Base-by-base conservation (phyloP, 1,139 yeast genomes). In the Scheffersomyces cryptocercus region DNA sequence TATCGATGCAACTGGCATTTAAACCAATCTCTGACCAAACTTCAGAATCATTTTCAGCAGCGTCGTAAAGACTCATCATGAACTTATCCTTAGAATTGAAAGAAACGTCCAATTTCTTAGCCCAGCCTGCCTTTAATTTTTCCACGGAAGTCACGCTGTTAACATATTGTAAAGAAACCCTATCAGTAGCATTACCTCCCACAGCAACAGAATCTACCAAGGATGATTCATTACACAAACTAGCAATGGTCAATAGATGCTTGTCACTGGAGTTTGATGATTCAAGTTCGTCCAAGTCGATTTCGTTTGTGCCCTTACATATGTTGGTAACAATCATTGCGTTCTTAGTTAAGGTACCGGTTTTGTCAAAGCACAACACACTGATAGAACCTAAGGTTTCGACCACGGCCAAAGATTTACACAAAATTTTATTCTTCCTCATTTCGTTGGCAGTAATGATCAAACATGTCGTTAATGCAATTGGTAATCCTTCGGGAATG, bases 101-200 rank as follows among this genome's bases (percentile, higher is more conserved):
- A 1, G 75, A 61, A 13, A 75, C 55, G 42, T 71, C 74, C 26
- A 62, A 56, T 11, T 53, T 51, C 40, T 59, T 56, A n/a, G 29
- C 37, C 68, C 68, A 65, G 16, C 42, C 44, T 36, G 43, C 29
- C 28, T 40, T 39, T 39, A 54, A 33, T 28, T 43, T 31, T 14
- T 43, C 45, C 5, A 43, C 54, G 39, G 41, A 53, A 12, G 53
- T 48, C 26, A 55, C 42, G 11, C 53, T 50, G 36, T 64, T 67
- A 11, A 71, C 69, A 53, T 68, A 74, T 38, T 68, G 59, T 42
- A 68, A 58, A 15, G 73, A 58, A 4, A 81, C 79, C 40, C 67
- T 66, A 50, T 77, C 82, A 2, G 82, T 77, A 4, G 81, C 81
- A 57, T 77, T 75, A 13, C 81, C 79, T 35, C 61, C 65, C 33